Evolutionary conservation across 805 yeast genomes (phyloP).

Genomic region (Metschnikowia gelsemii): DNA sequence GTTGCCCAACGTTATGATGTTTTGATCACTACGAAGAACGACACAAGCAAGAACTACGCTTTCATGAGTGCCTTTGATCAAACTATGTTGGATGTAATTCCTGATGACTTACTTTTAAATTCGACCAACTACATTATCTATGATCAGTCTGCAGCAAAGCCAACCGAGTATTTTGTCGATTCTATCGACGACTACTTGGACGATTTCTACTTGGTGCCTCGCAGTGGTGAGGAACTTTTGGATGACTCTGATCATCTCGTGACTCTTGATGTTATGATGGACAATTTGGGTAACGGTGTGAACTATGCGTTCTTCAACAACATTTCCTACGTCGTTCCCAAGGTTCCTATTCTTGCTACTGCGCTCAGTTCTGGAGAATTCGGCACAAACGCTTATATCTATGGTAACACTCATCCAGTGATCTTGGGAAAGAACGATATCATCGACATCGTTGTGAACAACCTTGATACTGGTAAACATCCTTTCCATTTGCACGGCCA

Average conservation of each 20-base stretch:
- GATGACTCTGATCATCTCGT: constrained; percentile 71
- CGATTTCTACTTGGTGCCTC: constrained; percentile 37
- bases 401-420: constrained; percentile 80
- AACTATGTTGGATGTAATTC: constrained; percentile 76
- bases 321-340: constrained; percentile 72
- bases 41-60: constrained; percentile 65
- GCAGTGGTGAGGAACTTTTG: constrained; percentile 38
- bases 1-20: constrained; percentile 92
- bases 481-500: constrained; percentile 98
- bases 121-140: constrained; percentile 74
- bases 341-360: constrained; percentile 81
- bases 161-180: constrained; percentile 41
- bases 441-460: constrained; percentile 81
- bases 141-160: constrained; percentile 39
- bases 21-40: constrained; percentile 68
- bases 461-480: constrained; percentile 87
- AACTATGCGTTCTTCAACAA: constrained; percentile 97
- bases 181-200: constrained; percentile 47
- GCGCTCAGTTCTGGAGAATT: constrained; percentile 70
- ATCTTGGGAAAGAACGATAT: constrained; percentile 67
- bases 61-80: constrained; percentile 80
- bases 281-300: constrained; percentile 79
- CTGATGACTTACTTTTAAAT: constrained; percentile 63
- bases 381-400: constrained; percentile 52
- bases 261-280: constrained; percentile 76